Conservation (phyloP, 192 early-diverging fungal species). For the Phlyctochytrium bullatum region DNA sequence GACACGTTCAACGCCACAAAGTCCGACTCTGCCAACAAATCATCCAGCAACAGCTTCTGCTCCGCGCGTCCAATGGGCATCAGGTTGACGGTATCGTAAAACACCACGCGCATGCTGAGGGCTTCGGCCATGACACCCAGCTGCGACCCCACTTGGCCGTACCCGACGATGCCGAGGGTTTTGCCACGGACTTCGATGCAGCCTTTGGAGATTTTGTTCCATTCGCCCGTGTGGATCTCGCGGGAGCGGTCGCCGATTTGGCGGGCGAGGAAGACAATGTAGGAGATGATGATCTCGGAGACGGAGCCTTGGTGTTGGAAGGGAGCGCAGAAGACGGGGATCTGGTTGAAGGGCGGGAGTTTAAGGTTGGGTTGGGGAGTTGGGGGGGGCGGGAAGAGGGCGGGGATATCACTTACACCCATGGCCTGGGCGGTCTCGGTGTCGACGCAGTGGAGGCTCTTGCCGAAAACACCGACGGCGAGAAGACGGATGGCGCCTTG, state of each 20-base stretch:
- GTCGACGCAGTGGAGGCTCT: slow-evolving; percentile 34
- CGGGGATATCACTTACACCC: slow-evolving; percentile 35
- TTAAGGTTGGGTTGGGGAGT: slow-evolving; percentile 21
- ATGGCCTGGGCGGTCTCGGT: slow-evolving; percentile 36
- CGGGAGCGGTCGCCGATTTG: slow-evolving; percentile 44
- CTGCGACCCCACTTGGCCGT: slow-evolving; percentile 49
- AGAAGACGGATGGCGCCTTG: slow-evolving; percentile 39
- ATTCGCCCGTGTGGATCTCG: slow-evolving; percentile 48
- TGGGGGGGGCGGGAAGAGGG: slow-evolving; percentile 21
- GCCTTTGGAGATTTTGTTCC: slow-evolving; percentile 49
- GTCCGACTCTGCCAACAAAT: slow-evolving; percentile 39
- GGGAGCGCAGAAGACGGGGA: slow-evolving; percentile 45
- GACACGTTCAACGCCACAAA: slow-evolving; percentile 45
- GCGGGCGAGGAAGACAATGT: slow-evolving; percentile 40
- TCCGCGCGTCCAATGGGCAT: slow-evolving; percentile 47
- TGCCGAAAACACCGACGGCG: slow-evolving; percentile 43
- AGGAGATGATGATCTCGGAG: slow-evolving; percentile 46
- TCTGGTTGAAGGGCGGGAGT: slow-evolving; percentile 14
- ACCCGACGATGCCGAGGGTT: slow-evolving; percentile 53
- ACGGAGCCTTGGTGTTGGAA: slow-evolving; percentile 45
- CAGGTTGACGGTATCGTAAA: slow-evolving; percentile 44
- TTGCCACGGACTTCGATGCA: slow-evolving; percentile 51
- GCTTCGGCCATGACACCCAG: slow-evolving; percentile 51
- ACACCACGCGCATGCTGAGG: slow-evolving; percentile 41
- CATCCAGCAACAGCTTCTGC: slow-evolving; percentile 28